Conservation (phyloP, 129 eudicot genomes). For the Gnaphalium uliginosum region DNA sequence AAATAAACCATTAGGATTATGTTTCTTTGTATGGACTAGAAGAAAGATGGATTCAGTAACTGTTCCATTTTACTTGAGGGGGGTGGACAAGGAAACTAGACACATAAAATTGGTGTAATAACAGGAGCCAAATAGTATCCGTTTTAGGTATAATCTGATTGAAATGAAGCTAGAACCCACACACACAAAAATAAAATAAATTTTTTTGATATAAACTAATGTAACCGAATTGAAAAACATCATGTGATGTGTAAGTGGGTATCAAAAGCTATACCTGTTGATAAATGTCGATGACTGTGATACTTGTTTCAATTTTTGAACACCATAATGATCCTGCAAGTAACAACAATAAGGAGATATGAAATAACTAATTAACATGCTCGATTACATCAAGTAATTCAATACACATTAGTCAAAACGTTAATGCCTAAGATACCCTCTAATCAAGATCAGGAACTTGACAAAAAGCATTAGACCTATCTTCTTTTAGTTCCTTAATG, state of each 20-base stretch:
- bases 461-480: neutral
- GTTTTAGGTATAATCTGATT: too few relatives aligned
- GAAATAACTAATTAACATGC: constrained; percentile 1
- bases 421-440: neutral
- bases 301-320: constrained; percentile 67
- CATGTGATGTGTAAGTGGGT: neutral
- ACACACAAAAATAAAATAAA: neutral
- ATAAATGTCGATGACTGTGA: constrained; percentile 61
- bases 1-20: too few relatives aligned
- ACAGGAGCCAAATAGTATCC: too few relatives aligned
- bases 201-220: too few relatives aligned
- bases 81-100: too few relatives aligned
- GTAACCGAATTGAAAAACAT: neutral
- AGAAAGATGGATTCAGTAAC: too few relatives aligned
- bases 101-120: too few relatives aligned
- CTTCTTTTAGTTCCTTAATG: neutral
- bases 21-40: too few relatives aligned
- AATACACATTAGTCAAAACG: neutral
- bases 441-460: neutral
- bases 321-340: constrained; percentile 83
- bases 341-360: neutral
- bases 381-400: neutral
- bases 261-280: constrained; percentile 50
- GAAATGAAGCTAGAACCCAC: neutral
- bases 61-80: too few relatives aligned